phyloP scores from a whole-genome alignment of 768 basidiomycete species.

The Podaxis sp. region DNA sequence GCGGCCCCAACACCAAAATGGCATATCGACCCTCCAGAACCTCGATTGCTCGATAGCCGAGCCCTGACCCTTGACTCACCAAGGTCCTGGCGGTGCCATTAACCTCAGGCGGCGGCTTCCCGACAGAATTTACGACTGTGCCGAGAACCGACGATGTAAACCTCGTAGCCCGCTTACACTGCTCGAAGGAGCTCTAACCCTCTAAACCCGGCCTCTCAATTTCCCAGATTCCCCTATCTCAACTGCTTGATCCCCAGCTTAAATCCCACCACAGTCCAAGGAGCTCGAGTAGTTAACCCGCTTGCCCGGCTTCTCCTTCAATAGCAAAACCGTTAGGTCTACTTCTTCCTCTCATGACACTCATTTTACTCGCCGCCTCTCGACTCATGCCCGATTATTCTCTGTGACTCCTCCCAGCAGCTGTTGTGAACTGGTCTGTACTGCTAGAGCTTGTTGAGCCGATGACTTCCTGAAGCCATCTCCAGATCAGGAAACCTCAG shows the following conservation, averaged over 20 bases:
- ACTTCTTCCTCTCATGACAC: not conserved
- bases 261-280: not conserved
- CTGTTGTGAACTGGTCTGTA: not conserved
- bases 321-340: not conserved
- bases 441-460: not conserved
- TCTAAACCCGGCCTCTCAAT: not conserved
- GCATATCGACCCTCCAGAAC: not conserved
- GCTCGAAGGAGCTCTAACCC: not conserved
- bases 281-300: not conserved
- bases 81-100: not conserved
- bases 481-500: not conserved
- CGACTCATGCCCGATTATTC: not conserved
- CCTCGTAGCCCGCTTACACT: not conserved
- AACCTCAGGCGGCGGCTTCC: not conserved
- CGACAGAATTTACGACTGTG: not conserved
- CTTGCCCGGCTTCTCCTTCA: not conserved
- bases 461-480: not conserved
- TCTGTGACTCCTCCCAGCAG: not conserved
- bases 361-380: not conserved
- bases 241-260: not conserved
- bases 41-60: not conserved
- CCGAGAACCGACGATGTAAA: not conserved
- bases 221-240: not conserved
- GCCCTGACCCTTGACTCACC: not conserved
- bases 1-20: not conserved